A percentile compares a stretch with the other conserved stretches of the same genome.
Conservation (phyloP, 805 yeast species). For the Isabelozyma gotoi region DNA sequence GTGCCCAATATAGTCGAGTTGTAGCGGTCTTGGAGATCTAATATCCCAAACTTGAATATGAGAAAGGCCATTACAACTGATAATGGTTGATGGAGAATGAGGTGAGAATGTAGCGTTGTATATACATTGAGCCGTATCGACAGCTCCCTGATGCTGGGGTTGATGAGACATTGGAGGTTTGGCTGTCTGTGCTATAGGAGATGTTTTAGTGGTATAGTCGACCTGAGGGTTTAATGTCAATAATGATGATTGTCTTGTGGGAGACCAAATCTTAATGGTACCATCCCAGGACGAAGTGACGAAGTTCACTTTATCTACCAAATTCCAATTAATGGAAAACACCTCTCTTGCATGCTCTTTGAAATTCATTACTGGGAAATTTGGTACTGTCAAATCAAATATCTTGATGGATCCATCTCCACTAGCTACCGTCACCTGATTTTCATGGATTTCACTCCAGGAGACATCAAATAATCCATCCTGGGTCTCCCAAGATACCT, state of each 20-base stretch:
- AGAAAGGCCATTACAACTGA: conserved; percentile 74
- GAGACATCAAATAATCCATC: conserved; percentile 86
- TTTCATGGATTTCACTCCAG: conserved; percentile 91
- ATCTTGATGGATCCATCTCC: conserved; percentile 90
- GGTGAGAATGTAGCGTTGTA: conserved; percentile 83
- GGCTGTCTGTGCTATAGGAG: conserved; percentile 25
- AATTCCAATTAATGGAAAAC: conserved; percentile 71
- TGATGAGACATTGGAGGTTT: conserved; percentile 30
- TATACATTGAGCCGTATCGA: conserved; percentile 56
- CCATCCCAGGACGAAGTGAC: conserved; percentile 94
- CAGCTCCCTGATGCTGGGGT: conserved; percentile 28
- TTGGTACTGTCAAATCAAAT: conserved; percentile 67
- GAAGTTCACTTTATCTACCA: conserved; percentile 65
- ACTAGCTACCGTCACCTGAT: conserved; percentile 76
- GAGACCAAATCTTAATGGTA: conserved; percentile 75
- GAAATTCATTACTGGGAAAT: conserved; percentile 73
- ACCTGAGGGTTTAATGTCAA: conserved; percentile 47
- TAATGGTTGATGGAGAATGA: conserved; percentile 67
- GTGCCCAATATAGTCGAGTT: conserved; percentile 66
- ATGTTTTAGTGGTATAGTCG: conserved; percentile 25
- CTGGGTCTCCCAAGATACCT: conserved; percentile 77
- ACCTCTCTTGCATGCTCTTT: conserved; percentile 79
- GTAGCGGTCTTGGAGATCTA: conserved; percentile 62
- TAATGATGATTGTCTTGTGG: conserved; percentile 54
- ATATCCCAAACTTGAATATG: conserved; percentile 80